phyloP scores from a whole-genome alignment of 2,329 filamentous ascomycete genomes.

The Thelonectria rubi region DNA sequence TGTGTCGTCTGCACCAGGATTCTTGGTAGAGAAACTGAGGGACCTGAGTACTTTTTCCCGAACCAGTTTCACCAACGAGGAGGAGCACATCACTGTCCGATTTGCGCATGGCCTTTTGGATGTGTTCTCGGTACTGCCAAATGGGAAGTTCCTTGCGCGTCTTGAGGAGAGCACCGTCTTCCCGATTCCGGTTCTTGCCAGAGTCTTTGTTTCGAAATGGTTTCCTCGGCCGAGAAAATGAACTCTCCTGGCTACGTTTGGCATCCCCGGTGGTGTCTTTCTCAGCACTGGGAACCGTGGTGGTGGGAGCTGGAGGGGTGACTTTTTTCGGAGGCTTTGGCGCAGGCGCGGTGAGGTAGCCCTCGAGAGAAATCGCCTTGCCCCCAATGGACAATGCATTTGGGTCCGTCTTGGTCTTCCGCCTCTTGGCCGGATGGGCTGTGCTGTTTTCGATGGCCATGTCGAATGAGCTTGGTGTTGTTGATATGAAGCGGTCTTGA shows the following conservation, averaged over 20 bases:
- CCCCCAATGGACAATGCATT: constrained; percentile 57
- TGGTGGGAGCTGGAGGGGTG: constrained; percentile 15
- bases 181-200: constrained; percentile 30
- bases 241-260: constrained; percentile 3
- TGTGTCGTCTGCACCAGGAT: constrained; percentile 76
- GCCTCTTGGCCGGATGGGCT: constrained; percentile 49
- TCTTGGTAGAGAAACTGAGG: constrained; percentile 87
- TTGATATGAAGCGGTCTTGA: not conserved
- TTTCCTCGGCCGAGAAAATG: constrained; percentile 18
- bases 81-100: constrained; percentile 76
- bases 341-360: constrained; percentile 55
- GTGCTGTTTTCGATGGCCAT: constrained; percentile 42
- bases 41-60: constrained; percentile 95
- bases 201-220: constrained; percentile 21
- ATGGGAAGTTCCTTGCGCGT: constrained; percentile 79
- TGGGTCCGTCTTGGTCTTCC: constrained; percentile 45
- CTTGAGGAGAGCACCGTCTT: constrained; percentile 49
- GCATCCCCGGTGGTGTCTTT: constrained; percentile 6
- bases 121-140: constrained; percentile 76
- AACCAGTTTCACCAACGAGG: constrained; percentile 92
- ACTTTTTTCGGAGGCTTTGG: constrained; percentile 36
- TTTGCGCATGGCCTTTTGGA: constrained; percentile 67
- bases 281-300: constrained; percentile 14
- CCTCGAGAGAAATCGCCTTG: constrained; percentile 59
- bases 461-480: constrained; percentile 17